Conservation (phyloP, 257 asterid genomes). For the Solanum ossicruentum region DNA sequence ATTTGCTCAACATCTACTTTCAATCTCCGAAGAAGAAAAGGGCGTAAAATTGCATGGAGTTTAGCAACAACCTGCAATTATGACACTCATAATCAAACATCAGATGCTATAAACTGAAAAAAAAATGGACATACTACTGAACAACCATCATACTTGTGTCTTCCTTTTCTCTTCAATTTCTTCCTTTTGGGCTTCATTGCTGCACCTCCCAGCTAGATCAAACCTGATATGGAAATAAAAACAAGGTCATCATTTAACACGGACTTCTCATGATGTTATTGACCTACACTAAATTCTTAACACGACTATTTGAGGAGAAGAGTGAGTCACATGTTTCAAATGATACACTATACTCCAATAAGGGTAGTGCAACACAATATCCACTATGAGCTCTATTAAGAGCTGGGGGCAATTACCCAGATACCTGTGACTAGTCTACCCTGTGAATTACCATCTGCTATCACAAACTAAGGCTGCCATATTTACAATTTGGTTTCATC, state of each 20-base stretch:
- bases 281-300: not conserved
- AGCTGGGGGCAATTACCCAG: not conserved
- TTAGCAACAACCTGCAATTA: slow-evolving; percentile 75
- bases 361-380: not conserved
- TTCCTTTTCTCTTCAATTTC: slow-evolving; percentile 80
- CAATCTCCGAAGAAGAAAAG: slow-evolving; percentile 91
- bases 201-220: slow-evolving; percentile 70
- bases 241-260: not conserved
- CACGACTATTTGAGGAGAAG: not conserved
- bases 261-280: not conserved
- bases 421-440: not conserved
- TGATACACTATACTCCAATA: not conserved
- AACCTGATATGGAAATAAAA: slow-evolving; percentile 41
- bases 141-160: slow-evolving; percentile 38
- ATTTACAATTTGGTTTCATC: not conserved
- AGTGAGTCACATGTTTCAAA: not conserved
- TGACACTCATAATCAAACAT: not conserved
- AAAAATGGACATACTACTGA: not conserved
- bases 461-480: not conserved
- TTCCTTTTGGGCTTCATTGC: slow-evolving; percentile 50
- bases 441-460: not conserved
- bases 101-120: not conserved
- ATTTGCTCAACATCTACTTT: slow-evolving; percentile 78
- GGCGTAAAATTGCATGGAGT: slow-evolving; percentile 88
- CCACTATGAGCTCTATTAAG: not conserved